A percentile compares a stretch with the other conserved stretches of the same genome.
phyloP scores from a whole-genome alignment of 2,329 filamentous ascomycete species.

The Diaporthe sp. region DNA sequence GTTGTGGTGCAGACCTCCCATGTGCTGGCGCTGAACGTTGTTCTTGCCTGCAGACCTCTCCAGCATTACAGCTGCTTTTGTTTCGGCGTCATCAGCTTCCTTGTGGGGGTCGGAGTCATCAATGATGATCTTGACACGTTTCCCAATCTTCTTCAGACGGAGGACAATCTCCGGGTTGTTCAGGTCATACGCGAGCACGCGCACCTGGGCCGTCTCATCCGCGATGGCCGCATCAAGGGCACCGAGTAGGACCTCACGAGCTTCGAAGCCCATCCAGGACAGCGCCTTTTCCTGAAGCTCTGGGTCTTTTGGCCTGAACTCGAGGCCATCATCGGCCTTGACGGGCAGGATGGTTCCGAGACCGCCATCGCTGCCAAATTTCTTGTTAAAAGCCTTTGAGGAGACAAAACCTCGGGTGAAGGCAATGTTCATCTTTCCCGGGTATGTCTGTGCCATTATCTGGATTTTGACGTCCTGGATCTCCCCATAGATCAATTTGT shows the following conservation, averaged over 20 bases:
- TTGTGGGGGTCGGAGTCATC: constrained; percentile 43
- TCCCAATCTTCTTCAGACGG: constrained; percentile 42
- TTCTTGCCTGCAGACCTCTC: constrained; percentile 40
- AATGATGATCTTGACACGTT: constrained; percentile 44
- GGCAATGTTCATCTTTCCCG: constrained; percentile 44
- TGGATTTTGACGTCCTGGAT: constrained; percentile 43
- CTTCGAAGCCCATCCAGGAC: constrained; percentile 45
- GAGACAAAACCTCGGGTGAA: constrained; percentile 45
- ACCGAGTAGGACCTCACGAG: constrained; percentile 41
- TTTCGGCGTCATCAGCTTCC: constrained; percentile 36
- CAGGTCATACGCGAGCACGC: constrained; percentile 43
- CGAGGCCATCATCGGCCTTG: constrained; percentile 43
- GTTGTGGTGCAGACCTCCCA: constrained; percentile 44
- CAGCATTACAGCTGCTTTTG: constrained; percentile 42
- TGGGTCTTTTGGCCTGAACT: constrained; percentile 42
- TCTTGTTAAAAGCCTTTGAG: constrained; percentile 43
- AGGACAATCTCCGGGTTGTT: constrained; percentile 44
- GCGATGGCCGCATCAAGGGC: constrained; percentile 42
- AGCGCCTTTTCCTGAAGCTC: constrained; percentile 42
- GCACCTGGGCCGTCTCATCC: constrained; percentile 43
- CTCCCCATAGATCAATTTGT: constrained; percentile 43
- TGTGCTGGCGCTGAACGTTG: constrained; percentile 44
- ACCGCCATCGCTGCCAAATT: constrained; percentile 40
- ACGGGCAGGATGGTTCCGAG: constrained; percentile 43
- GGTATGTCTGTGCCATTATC: constrained; percentile 44